phyloP scores from a whole-genome alignment of 805 yeast species.

The Metschnikowia koreensis region DNA sequence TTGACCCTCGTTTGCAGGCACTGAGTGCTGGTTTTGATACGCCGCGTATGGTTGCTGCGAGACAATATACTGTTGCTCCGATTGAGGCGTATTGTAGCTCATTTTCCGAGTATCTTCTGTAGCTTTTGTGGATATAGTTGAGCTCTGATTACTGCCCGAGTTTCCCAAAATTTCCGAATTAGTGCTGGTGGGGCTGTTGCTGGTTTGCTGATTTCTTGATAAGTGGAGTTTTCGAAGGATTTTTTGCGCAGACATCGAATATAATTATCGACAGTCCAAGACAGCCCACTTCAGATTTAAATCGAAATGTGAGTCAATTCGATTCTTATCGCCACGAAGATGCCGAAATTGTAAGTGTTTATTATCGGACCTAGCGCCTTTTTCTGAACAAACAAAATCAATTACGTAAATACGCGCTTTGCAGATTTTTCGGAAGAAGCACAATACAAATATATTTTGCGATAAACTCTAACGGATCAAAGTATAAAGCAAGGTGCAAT shows the following conservation, averaged over 20 bases:
- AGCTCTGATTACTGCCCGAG: not conserved
- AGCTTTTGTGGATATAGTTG: not conserved
- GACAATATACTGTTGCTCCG: not conserved
- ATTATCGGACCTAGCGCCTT: not conserved
- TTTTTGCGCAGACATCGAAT: conserved; percentile 16
- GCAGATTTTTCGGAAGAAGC: not conserved
- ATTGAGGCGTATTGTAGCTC: conserved; percentile 13
- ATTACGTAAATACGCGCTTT: not conserved
- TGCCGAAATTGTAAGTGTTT: no score
- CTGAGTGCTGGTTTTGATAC: not conserved
- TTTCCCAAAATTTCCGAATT: conserved; percentile 11
- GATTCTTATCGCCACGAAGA: no score
- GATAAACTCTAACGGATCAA: not conserved
- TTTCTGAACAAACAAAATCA: not conserved
- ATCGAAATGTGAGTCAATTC: no score
- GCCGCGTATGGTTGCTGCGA: conserved; percentile 5
- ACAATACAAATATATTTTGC: no score
- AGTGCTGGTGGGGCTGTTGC: conserved; percentile 4
- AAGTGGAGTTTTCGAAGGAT: conserved; percentile 20
- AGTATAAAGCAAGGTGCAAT: not conserved
- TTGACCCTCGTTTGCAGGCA: not conserved
- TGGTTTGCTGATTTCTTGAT: conserved; percentile 9
- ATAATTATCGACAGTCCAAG: not conserved
- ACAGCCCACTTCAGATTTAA: no score
- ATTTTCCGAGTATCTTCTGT: conserved; percentile 13